phyloP scores from a whole-genome alignment of 768 basidiomycete genomes.

The Boletus coccyginus region DNA sequence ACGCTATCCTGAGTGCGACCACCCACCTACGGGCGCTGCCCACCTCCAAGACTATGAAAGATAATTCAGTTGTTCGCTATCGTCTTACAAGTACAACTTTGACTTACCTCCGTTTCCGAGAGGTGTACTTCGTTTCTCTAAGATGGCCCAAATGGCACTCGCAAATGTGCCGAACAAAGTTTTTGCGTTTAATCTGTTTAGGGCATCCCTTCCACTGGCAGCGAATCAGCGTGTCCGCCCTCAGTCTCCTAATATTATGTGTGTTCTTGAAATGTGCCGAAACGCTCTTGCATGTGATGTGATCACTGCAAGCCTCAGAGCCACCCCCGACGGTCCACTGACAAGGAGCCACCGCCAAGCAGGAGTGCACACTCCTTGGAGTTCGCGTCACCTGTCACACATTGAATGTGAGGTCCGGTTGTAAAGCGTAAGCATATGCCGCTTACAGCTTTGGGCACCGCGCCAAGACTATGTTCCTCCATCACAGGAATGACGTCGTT shows the following conservation, averaged over 20 bases:
- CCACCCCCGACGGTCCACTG: not conserved
- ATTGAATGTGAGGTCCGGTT: too few species aligned
- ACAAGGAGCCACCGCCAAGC: not conserved
- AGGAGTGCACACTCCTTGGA: not conserved
- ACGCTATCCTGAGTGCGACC: too few species aligned
- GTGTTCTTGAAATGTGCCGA: not conserved
- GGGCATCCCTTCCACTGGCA: not conserved
- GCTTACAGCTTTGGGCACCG: too few species aligned
- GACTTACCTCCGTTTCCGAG: not conserved
- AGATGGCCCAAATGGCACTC: not conserved
- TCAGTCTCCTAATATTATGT: not conserved
- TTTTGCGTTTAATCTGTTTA: not conserved
- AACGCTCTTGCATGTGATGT: not conserved
- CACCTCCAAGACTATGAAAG: too few species aligned
- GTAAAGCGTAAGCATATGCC: too few species aligned
- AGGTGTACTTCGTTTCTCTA: not conserved
- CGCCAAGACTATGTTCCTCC: not conserved
- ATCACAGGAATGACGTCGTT: not conserved
- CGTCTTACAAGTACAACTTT: not conserved
- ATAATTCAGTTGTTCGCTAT: not conserved
- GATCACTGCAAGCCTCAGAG: not conserved
- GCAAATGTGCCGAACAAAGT: not conserved
- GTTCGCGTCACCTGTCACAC: too few species aligned
- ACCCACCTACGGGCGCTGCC: too few species aligned
- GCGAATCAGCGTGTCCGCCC: accelerated